phyloP scores from a whole-genome alignment of 345 rosid species.

The Viola odorata region DNA sequence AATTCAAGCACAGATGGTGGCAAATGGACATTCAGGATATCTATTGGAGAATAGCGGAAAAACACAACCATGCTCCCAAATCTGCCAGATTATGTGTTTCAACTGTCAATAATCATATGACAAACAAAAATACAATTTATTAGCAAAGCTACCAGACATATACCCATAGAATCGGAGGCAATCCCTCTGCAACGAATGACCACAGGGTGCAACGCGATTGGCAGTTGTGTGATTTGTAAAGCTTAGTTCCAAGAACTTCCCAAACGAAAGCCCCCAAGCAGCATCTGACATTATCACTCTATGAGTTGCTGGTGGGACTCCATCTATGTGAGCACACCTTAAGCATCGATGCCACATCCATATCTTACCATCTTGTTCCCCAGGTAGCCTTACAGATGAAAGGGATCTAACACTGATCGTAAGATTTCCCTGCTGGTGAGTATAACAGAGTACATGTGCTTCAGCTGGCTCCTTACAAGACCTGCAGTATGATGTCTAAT shows the following conservation, averaged over 20 bases:
- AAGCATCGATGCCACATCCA: conserved; percentile 99
- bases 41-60: conserved; percentile 91
- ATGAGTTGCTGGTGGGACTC: conserved; percentile 93
- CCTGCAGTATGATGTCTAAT: conserved; percentile 57
- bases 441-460: conserved; percentile 81
- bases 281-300: conserved; percentile 98
- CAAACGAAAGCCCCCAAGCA: conserved; percentile 99
- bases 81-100: conserved; percentile 36
- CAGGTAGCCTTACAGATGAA: conserved; percentile 63
- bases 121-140: not conserved
- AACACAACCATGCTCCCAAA: conserved; percentile 95
- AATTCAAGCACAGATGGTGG: conserved; percentile 81
- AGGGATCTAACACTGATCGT: conserved; percentile 78
- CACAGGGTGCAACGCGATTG: conserved; percentile 94
- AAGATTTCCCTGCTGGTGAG: conserved; percentile 97
- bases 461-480: conserved; percentile 78
- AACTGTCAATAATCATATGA: not conserved
- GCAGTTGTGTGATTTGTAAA: conserved; percentile 98
- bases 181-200: conserved; percentile 96
- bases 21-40: conserved; percentile 69
- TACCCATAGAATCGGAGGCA: conserved; percentile 98
- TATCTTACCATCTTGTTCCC: conserved; percentile 89
- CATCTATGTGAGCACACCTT: conserved; percentile 71
- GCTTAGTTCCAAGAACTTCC: conserved; percentile 95
- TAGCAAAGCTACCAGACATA: conserved; percentile 8